Conservation (phyloP, 176 grass and related monocot genomes). For the Hsuehochloa calcarea region DNA sequence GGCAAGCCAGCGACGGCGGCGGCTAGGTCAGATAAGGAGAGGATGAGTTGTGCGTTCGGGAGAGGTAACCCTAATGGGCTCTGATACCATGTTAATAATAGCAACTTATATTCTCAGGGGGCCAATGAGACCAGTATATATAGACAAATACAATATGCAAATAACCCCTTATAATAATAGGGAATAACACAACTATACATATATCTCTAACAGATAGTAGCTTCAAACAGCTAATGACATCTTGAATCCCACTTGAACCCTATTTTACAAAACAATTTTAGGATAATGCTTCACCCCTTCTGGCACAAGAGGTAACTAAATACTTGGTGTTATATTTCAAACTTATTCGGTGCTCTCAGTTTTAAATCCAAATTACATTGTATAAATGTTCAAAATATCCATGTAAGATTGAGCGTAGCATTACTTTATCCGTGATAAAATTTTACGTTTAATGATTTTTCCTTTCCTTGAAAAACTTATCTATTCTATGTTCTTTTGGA, state of each 20-base stretch:
- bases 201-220: too few species aligned
- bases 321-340: background rate
- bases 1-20: too few species aligned
- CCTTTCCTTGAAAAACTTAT: constrained; percentile 3
- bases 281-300: background rate
- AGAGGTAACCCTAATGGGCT: too few species aligned
- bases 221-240: too few species aligned
- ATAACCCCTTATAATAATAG: too few species aligned
- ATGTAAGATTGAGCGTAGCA: background rate
- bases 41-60: too few species aligned
- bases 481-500: constrained; percentile 33
- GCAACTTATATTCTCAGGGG: too few species aligned
- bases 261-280: background rate
- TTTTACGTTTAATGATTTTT: background rate
- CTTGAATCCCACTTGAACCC: background rate
- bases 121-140: too few species aligned
- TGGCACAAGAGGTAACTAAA: background rate
- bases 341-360: background rate
- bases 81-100: too few species aligned
- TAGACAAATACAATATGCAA: too few species aligned
- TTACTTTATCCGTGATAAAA: background rate
- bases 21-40: too few species aligned
- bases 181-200: too few species aligned
- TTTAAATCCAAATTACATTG: background rate
- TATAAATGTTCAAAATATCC: background rate